Percentiles rank a stretch among this genome's conserved stretches.
phyloP scores from a whole-genome alignment of 768 basidiomycete genomes.

The Termitomyces sp. region DNA sequence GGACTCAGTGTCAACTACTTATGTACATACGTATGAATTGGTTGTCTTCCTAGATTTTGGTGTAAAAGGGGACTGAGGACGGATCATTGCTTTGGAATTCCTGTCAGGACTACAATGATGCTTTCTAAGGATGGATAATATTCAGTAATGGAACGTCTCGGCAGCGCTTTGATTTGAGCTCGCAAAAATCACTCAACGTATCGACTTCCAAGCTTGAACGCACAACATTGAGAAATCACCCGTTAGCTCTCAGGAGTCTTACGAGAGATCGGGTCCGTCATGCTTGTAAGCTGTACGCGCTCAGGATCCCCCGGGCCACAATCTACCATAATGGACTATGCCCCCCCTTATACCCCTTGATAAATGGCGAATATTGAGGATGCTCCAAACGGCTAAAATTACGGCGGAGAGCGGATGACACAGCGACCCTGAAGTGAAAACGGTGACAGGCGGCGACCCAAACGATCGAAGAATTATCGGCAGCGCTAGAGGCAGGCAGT shows the following conservation, averaged over 20 bases:
- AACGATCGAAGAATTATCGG: slow-evolving; percentile 1
- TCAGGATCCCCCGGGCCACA: background rate
- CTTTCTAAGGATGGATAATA: background rate
- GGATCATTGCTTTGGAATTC: slow-evolving; percentile 1
- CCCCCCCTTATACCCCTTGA: background rate
- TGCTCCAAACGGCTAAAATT: background rate
- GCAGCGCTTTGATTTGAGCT: background rate
- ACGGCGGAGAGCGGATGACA: background rate
- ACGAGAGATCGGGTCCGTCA: background rate
- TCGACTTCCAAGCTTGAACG: background rate
- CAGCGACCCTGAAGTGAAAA: background rate
- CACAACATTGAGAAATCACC: background rate
- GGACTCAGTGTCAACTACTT: background rate
- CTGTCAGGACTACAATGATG: background rate
- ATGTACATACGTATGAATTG: background rate
- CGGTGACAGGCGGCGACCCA: background rate
- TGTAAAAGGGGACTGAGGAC: background rate
- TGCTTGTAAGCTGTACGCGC: background rate
- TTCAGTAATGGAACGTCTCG: background rate
- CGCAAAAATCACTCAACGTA: background rate
- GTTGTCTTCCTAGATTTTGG: background rate
- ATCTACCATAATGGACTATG: background rate
- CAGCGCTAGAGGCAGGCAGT: background rate
- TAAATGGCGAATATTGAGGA: background rate
- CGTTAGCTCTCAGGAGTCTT: background rate